Conservation (phyloP, 208 protist genomes). For the Trichomonas tenax region DNA sequence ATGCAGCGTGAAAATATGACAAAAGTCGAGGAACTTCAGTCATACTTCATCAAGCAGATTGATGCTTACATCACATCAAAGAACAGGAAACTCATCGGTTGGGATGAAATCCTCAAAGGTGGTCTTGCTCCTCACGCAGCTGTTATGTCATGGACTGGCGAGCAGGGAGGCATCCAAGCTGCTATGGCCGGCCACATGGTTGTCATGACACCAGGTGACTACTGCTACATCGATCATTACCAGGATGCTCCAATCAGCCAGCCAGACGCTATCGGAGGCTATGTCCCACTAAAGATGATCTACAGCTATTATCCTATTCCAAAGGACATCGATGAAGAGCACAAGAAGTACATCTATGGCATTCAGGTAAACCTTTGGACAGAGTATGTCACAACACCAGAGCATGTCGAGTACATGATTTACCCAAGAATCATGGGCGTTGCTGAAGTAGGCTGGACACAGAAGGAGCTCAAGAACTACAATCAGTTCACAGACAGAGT, state of each 20-base stretch:
- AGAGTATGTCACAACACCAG: background rate
- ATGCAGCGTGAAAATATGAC: background rate
- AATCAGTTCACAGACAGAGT: background rate
- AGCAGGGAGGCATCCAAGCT: background rate
- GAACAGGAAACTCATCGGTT: background rate
- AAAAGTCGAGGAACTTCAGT: background rate
- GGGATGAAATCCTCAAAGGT: conserved; percentile 10
- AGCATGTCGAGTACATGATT: background rate
- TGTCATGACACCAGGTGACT: background rate
- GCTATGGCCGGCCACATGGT: background rate
- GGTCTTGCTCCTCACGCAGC: background rate
- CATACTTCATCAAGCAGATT: background rate
- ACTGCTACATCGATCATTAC: background rate
- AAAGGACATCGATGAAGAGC: background rate
- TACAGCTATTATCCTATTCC: background rate
- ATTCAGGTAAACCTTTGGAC: background rate
- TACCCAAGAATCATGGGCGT: background rate
- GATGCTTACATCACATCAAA: background rate
- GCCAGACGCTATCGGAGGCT: background rate
- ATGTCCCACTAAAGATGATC: background rate
- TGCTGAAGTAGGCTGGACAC: background rate
- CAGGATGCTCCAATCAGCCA: background rate
- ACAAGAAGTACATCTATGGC: background rate
- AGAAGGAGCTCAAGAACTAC: background rate
- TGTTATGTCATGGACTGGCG: background rate